Base-by-base conservation (phyloP, 1,284 basidiomycete genomes). In the Fomitopsis betulina region DNA sequence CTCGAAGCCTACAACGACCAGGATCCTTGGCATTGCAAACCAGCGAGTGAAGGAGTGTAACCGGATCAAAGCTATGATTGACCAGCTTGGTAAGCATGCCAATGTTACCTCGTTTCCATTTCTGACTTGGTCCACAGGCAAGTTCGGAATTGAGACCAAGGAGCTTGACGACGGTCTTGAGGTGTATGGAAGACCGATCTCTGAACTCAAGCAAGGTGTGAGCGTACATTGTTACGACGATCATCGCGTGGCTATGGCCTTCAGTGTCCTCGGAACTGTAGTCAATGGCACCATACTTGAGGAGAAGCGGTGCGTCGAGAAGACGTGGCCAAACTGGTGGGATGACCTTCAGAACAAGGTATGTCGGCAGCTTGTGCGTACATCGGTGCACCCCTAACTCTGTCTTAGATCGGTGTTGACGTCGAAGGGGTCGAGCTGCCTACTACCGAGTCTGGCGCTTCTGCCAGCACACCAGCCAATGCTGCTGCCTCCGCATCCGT, bases 281-380 rank as follows among this genome's bases (percentile, higher is more conserved):
- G 78, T 95, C 30, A 76, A 82, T 37, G 86, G 85, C 30, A 93
- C 93, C 1, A 77, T 94, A 60, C 79, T 99, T 39, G 94, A 98
- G 70, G 96, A 99, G 77, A 98, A 97, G 76, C 82, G 96, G 56
- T 98, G 96, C 68, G 96, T 99, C 23, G 96, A 98, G 75, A 99
- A 99, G 83, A 99, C 97, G 0, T 99, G 96, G 96, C 96, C 97
- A 2, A 95, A 96, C 71, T 99, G 96, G 93, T 99, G 96, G 95
- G 97, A 99, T 70, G 97, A 98, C 73, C 80, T 99, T 23, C 85
- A 93, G 70, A 94, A 93, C 77, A 96, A 95, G 83, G 92, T 91
- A 52, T 15, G 77, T 62, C 4, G 6, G 23, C 38, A 39, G 53
- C 27, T 23, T 53, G 19, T 25, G 52, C 42, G 49, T 39, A 37